Conservation (phyloP, 352 stramenopile genomes). For the Phytophthora kernoviae region DNA sequence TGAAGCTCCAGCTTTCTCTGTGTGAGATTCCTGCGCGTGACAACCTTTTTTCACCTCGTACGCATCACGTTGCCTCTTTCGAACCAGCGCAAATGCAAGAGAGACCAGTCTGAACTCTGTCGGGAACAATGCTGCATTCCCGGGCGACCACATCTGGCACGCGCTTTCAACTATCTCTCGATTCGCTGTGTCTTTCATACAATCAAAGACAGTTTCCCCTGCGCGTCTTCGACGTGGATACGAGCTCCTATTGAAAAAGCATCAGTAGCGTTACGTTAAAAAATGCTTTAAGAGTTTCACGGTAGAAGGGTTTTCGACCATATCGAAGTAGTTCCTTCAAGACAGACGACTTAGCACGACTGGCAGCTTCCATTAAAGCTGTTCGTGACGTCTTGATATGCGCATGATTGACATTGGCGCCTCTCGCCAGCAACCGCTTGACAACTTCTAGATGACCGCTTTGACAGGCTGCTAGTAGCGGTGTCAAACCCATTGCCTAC, state of each 20-base stretch:
- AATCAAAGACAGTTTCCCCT: conserved; percentile 59
- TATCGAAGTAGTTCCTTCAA: conserved; percentile 65
- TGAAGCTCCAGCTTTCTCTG: conserved; percentile 37
- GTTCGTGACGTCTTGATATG: conserved; percentile 64
- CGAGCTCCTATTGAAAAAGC: conserved; percentile 37
- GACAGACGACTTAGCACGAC: conserved; percentile 38
- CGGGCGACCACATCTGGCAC: conserved; percentile 39
- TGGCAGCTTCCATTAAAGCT: conserved; percentile 65
- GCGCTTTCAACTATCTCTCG: conserved; percentile 38
- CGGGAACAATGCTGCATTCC: conserved; percentile 54
- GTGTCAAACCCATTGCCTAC: conserved; percentile 74
- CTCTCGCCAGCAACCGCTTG: conserved; percentile 44
- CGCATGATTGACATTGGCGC: conserved; percentile 53
- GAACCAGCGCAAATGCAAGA: conserved; percentile 44
- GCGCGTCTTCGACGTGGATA: conserved; percentile 44
- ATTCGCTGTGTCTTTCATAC: conserved; percentile 39
- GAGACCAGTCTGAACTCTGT: conserved; percentile 43
- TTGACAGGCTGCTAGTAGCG: conserved; percentile 60
- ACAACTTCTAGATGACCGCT: conserved; percentile 53
- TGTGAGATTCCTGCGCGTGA: conserved; percentile 35
- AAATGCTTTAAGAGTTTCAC: background rate
- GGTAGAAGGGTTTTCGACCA: conserved; percentile 27
- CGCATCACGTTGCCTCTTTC: conserved; percentile 35
- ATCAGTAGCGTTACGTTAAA: background rate
- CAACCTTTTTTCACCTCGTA: conserved; percentile 18